Conservation (phyloP, 345 rosid species). For the Passiflora organensis region DNA sequence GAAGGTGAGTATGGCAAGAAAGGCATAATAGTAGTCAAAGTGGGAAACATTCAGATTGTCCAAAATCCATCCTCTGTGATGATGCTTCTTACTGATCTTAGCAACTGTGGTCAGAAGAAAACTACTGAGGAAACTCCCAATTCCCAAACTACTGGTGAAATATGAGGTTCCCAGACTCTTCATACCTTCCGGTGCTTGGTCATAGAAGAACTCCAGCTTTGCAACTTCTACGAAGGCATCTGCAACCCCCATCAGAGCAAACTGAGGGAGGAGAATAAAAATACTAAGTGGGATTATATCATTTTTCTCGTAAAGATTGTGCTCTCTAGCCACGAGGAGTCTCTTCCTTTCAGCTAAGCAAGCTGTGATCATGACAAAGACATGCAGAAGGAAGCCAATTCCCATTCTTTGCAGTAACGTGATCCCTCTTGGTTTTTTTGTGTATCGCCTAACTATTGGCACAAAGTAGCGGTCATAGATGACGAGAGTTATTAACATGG, state of each 20-base stretch:
- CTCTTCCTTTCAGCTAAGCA: conserved; percentile 61
- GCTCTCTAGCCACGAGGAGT: conserved; percentile 42
- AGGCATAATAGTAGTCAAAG: conserved; percentile 83
- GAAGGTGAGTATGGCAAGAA: conserved; percentile 48
- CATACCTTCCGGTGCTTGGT: conserved; percentile 87
- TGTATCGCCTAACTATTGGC: conserved; percentile 62
- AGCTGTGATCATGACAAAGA: conserved; percentile 65
- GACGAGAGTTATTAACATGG: conserved; percentile 82
- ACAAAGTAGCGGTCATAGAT: conserved; percentile 76
- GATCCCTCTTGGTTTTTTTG: conserved; percentile 79
- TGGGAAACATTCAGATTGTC: conserved; percentile 69
- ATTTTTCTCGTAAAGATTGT: conserved; percentile 37
- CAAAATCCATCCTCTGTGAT: conserved; percentile 70
- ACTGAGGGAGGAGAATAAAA: conserved; percentile 78
- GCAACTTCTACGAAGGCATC: conserved; percentile 83
- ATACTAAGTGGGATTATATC: conserved; percentile 76
- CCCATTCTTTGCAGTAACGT: conserved; percentile 78
- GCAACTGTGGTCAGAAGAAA: conserved; percentile 72
- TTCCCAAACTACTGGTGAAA: conserved; percentile 84
- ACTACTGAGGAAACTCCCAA: conserved; percentile 80
- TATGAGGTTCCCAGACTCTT: conserved; percentile 90
- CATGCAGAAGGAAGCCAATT: conserved; percentile 67
- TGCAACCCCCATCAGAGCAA: conserved; percentile 62
- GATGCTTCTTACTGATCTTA: conserved; percentile 43
- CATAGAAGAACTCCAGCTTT: conserved; percentile 78